Conservation (phyloP, 2,329 filamentous ascomycete genomes). For the Colletotrichum falcatum region DNA sequence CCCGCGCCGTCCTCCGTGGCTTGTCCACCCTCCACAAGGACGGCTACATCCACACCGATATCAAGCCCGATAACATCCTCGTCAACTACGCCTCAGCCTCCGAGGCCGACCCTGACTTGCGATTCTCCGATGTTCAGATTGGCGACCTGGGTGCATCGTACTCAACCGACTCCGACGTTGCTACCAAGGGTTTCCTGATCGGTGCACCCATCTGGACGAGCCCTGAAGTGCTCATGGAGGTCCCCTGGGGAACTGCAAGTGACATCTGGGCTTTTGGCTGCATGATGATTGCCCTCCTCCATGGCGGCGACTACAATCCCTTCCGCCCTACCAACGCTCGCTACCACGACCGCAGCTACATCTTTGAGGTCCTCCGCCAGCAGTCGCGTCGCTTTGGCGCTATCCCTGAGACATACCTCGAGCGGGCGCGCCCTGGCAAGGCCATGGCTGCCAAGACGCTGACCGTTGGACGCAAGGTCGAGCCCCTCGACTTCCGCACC, state of each 20-base stretch:
- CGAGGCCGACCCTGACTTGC: constrained; percentile 36
- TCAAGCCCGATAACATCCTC: constrained; percentile 39
- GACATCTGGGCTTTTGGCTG: constrained; percentile 90
- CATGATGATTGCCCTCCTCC: constrained; percentile 55
- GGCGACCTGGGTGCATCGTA: constrained; percentile 37
- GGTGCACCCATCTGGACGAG: constrained; percentile 39
- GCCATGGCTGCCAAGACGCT: constrained; percentile 37
- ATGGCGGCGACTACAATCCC: constrained; percentile 39
- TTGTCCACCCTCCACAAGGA: constrained; percentile 38
- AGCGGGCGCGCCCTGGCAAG: constrained; percentile 36
- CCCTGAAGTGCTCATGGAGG: constrained; percentile 38
- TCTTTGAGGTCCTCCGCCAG: constrained; percentile 39
- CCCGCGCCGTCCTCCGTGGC: constrained; percentile 36
- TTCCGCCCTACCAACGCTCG: constrained; percentile 36
- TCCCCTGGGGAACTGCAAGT: constrained; percentile 68
- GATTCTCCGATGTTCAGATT: constrained; percentile 39
- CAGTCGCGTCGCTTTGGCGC: constrained; percentile 36
- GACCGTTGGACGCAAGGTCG: constrained; percentile 33
- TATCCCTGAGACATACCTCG: constrained; percentile 36
- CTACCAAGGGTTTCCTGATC: constrained; percentile 34
- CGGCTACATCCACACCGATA: constrained; percentile 37
- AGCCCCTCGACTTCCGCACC: constrained; percentile 36
- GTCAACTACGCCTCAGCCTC: constrained; percentile 33
- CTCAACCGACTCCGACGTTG: constrained; percentile 35
- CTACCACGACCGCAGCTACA: constrained; percentile 38